Percentiles rank a stretch among this genome's conserved stretches.
phyloP scores from a whole-genome alignment of 1,139 yeast genomes.

The Blastobotrys aristatus region DNA sequence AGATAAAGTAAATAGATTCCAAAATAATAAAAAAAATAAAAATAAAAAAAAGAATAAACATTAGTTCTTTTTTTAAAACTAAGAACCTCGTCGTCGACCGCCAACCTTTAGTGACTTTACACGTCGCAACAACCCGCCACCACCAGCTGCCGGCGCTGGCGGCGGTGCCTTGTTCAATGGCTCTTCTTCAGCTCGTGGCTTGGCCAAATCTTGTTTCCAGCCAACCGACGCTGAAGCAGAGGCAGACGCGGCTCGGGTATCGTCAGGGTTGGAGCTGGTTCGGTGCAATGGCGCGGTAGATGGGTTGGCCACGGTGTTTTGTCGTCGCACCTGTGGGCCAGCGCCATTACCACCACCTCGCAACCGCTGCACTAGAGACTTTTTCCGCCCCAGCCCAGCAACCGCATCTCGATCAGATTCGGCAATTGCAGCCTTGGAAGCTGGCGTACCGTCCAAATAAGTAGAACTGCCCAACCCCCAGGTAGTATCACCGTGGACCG shows the following conservation, averaged over 20 bases:
- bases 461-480: conserved; percentile 88
- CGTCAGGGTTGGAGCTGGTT: conserved; percentile 11
- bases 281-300: conserved; percentile 10
- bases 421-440: conserved; percentile 51
- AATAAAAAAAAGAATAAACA: neutral
- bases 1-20: neutral
- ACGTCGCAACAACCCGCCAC: conserved; percentile 60
- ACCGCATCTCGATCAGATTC: conserved; percentile 30
- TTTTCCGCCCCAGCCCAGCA: conserved; percentile 42
- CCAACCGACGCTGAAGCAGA: neutral
- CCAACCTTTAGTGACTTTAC: conserved; percentile 80
- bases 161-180: neutral
- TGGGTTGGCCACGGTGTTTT: neutral
- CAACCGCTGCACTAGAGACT: conserved; percentile 67
- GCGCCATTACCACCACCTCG: conserved; percentile 33
- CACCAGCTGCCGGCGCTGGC: conserved; percentile 14
- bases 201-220: conserved; percentile 5
- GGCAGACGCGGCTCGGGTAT: neutral
- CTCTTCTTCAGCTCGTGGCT: conserved; percentile 3
- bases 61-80: neutral
- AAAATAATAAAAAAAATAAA: neutral
- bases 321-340: conserved; percentile 15
- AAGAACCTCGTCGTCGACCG: conserved; percentile 17
- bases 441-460: conserved; percentile 95
- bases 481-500: conserved; percentile 79